A percentile compares a stretch with the other conserved stretches of the same genome.
Conservation (phyloP, 2,329 filamentous ascomycete species). For the Sporothrix dimorphospora region DNA sequence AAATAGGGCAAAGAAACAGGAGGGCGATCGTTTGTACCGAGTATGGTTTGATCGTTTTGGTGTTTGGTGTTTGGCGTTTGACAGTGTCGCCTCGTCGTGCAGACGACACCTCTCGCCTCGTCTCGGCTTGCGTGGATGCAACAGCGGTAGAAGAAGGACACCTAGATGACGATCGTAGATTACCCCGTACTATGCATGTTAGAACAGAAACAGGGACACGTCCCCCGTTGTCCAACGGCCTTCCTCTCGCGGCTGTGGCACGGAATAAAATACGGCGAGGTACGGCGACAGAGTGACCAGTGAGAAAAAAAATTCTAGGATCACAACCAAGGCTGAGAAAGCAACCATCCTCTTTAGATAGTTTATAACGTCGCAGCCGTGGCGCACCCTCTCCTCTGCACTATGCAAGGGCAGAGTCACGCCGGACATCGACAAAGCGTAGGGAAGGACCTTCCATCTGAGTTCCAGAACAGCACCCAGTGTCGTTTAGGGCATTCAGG, state of each 20-base stretch:
- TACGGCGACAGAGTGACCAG: neutral
- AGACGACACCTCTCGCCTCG: neutral
- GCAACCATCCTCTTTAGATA: constrained; percentile 16
- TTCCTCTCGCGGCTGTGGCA: constrained; percentile 5
- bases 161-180: neutral
- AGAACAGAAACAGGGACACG: neutral
- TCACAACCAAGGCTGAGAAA: neutral
- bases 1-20: neutral
- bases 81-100: neutral
- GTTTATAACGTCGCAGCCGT: neutral
- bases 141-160: neutral
- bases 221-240: neutral
- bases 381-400: neutral
- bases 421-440: constrained; percentile 19
- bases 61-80: neutral
- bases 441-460: constrained; percentile 16
- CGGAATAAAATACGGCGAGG: neutral
- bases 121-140: constrained; percentile 1
- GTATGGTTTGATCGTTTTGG: neutral
- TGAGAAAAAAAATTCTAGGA: neutral
- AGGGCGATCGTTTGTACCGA: neutral
- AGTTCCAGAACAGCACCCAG: constrained; percentile 15
- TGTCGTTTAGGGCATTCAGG: neutral
- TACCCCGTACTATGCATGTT: constrained; percentile 1
- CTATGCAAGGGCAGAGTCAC: constrained; percentile 20